A percentile compares a stretch with the other conserved stretches of the same genome.
Evolutionary conservation across 805 yeast species (phyloP).

Genomic region (Cyberlindnera galapagoensis): DNA sequence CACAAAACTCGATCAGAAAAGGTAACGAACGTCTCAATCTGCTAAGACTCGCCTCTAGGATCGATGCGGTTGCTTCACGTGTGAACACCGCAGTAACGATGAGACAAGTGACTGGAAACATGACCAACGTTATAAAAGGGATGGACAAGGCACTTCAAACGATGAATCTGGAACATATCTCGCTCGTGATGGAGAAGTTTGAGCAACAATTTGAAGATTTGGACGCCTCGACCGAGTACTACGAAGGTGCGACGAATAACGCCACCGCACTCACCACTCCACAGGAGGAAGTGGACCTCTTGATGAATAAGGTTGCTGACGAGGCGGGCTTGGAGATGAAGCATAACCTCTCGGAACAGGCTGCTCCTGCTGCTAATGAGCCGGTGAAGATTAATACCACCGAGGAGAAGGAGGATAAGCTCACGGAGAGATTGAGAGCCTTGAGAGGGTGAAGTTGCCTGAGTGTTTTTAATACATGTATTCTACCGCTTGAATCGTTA

Average conservation of each 20-base stretch:
- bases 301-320: conserved; percentile 90
- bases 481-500: too few relatives aligned
- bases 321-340: conserved; percentile 93
- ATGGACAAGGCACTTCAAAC: conserved; percentile 95
- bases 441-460: conserved; percentile 41
- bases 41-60: conserved; percentile 75
- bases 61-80: conserved; percentile 93
- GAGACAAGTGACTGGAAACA: conserved; percentile 90
- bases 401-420: conserved; percentile 77
- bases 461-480: neutral
- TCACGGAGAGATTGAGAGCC: conserved; percentile 86
- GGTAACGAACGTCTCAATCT: conserved; percentile 79
- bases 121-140: conserved; percentile 88
- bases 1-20: conserved; percentile 93
- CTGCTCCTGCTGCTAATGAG: conserved; percentile 39
- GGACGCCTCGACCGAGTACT: conserved; percentile 89
- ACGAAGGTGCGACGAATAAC: conserved; percentile 82
- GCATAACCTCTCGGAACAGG: conserved; percentile 57
- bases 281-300: conserved; percentile 87
- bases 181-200: conserved; percentile 94
- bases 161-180: conserved; percentile 90
- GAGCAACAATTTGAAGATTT: conserved; percentile 94
- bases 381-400: conserved; percentile 43
- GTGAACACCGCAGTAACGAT: conserved; percentile 98
- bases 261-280: conserved; percentile 89